Evolutionary conservation across 805 yeast species (phyloP).

Genomic region (Candida yuanshanica): DNA sequence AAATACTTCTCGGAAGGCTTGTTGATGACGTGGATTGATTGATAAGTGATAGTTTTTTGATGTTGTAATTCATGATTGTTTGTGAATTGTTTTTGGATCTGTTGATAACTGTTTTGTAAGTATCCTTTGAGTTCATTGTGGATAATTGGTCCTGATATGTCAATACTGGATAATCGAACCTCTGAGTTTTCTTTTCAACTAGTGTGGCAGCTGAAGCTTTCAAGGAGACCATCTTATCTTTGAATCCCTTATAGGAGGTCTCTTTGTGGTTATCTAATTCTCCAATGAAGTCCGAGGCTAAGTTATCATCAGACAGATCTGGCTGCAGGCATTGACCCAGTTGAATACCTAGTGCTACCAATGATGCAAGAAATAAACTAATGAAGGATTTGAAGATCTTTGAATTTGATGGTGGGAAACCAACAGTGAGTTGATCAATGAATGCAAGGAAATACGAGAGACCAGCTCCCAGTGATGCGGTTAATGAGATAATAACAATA

Average conservation of each 20-base stretch:
- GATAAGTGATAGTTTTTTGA: conserved; percentile 19
- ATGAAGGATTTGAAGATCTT: conserved; percentile 8
- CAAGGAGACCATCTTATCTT: conserved; percentile 11
- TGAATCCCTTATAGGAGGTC: background rate
- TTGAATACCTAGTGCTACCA: conserved; percentile 5
- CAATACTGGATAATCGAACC: background rate
- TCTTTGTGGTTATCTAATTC: background rate
- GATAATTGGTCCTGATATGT: conserved; percentile 1
- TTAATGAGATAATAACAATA: background rate
- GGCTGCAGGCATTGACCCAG: conserved; percentile 3
- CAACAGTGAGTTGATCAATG: background rate
- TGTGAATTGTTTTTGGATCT: background rate
- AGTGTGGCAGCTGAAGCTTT: conserved; percentile 24
- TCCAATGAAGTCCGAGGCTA: background rate
- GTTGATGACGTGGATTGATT: conserved; percentile 19
- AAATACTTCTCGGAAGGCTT: conserved; percentile 6
- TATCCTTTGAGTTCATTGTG: conserved; percentile 3
- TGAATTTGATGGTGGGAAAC: background rate
- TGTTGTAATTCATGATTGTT: conserved; percentile 8
- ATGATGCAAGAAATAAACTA: conserved; percentile 6
- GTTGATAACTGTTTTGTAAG: background rate
- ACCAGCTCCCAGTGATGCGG: conserved; percentile 21
- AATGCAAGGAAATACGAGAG: conserved; percentile 12
- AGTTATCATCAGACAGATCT: background rate
- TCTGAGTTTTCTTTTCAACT: conserved; percentile 12